Evolutionary conservation across 2,329 filamentous ascomycete species (phyloP).

Genomic region (Thelonectria rubi): DNA sequence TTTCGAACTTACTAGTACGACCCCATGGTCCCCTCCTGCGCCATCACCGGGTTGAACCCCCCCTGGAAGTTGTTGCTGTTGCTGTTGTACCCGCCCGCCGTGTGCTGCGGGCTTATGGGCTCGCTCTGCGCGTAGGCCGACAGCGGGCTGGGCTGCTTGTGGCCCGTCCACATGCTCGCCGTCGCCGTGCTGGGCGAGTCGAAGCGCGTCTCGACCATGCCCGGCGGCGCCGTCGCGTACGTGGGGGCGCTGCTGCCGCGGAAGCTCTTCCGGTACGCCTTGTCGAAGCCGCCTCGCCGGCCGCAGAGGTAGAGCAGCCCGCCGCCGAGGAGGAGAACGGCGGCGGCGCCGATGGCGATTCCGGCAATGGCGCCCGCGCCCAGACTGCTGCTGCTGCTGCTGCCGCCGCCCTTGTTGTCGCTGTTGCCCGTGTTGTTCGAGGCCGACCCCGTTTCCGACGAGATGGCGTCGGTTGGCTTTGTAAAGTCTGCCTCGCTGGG

Average conservation of each 20-base stretch:
- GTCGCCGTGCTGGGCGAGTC: conserved; percentile 31
- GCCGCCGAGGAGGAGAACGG: conserved; percentile 54
- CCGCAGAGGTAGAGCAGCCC: conserved; percentile 60
- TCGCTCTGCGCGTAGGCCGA: conserved; percentile 44
- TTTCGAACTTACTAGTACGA: conserved; percentile 44
- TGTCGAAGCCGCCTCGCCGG: conserved; percentile 46
- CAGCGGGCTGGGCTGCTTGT: conserved; percentile 34
- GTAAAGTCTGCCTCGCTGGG: conserved; percentile 57
- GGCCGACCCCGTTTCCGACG: conserved; percentile 14
- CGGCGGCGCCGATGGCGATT: conserved; percentile 62
- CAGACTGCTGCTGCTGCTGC: conserved; percentile 4
- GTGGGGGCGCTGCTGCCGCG: conserved; percentile 19
- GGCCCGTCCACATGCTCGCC: conserved; percentile 31
- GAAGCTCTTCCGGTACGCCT: conserved; percentile 43
- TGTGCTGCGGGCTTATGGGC: conserved; percentile 48
- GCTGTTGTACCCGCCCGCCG: conserved; percentile 29
- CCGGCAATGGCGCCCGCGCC: conserved; percentile 64
- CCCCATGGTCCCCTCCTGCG: conserved; percentile 33
- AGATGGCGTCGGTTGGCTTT: conserved; percentile 19
- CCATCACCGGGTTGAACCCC: conserved; percentile 27
- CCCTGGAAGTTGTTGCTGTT: too few species aligned
- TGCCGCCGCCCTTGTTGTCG: conserved; percentile 15
- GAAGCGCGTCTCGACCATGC: conserved; percentile 30
- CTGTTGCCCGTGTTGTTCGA: conserved; percentile 18
- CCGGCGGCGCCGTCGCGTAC: conserved; percentile 17